A percentile compares a stretch with the other conserved stretches of the same genome.
These are phyloP conservation scores for Albizia julibrissin DNA, from an alignment of 306 rosid genomes.

Conservation along the genomic window DNA sequence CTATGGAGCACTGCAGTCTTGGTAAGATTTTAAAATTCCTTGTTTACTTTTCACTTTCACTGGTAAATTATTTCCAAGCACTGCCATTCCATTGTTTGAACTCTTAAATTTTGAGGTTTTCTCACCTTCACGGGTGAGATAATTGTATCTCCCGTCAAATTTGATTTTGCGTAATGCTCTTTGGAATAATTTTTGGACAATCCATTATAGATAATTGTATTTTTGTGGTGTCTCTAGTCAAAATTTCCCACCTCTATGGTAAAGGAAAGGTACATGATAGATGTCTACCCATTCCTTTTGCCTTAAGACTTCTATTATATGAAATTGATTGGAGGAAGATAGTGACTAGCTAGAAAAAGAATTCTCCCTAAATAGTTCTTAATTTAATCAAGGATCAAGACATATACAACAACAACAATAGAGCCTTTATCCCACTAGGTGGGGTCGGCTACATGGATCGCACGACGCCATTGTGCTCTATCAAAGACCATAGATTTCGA, in stretches of 20 bases:
- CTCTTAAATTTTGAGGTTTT: background rate
- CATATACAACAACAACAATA: too few species aligned
- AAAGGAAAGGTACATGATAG: background rate
- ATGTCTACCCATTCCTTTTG: background rate
- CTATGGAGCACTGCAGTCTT: slow-evolving; percentile 70
- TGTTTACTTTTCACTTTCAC: slow-evolving; percentile 1
- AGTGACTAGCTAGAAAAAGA: background rate
- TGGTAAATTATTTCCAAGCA: background rate
- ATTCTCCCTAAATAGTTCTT: background rate
- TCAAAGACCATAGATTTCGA: too few species aligned
- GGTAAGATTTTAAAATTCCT: slow-evolving; percentile 48
- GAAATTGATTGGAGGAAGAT: background rate
- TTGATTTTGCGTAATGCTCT: background rate
- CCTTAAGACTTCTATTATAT: background rate
- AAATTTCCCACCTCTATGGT: background rate
- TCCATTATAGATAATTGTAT: background rate
- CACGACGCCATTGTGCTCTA: too few species aligned
- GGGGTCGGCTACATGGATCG: too few species aligned
- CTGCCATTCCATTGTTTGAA: background rate
- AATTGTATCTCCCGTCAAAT: background rate
- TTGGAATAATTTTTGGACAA: background rate
- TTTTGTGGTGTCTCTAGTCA: background rate
- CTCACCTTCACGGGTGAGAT: background rate
- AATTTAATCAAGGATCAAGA: background rate
- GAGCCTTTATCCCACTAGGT: too few species aligned